Evolutionary conservation across 495 filamentous ascomycete species (phyloP), one percentile per base, ranked within the genome.

Genomic region (Entonaema liquescens): DNA sequence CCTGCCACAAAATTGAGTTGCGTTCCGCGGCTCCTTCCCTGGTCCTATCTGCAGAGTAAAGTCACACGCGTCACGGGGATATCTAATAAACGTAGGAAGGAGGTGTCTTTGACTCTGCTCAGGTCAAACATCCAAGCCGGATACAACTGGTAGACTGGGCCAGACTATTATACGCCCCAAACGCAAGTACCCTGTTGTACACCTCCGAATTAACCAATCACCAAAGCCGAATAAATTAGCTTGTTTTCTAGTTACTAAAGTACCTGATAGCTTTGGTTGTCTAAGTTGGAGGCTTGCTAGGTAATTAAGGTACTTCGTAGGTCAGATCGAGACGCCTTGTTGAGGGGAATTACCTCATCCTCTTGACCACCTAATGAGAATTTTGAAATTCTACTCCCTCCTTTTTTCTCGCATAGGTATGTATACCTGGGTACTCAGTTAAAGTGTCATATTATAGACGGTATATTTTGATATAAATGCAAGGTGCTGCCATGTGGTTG

Each of bases 11-110:
- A 3, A 60, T 15, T 33, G 9, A 55, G 8, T 33, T 68, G 49
- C 60, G 19, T 57, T 62, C 64, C 64, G 56, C 57, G 56, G 70
- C 65, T 66, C 65, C 29, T 57, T 57, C 70, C 70, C 70, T 60
- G 61, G 31, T 42, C 62, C 54, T 17, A 15, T 28, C 61, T 69
- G 65, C 57, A 62, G 31, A 55, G 29, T 17, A 59, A 26, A 71
- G 60, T 64, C 25, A 57, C 56, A 58, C 62, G 31, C 11, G 52
- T 71, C 68, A 67, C 62, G 52, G 23, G 59, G 29, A 31, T 38
- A 33, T 5, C 2, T 49, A 49, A 5, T 29, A 28, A 42, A 35
- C 44, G 36, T 15, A 19, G 25, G 38, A 60, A 23, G 25, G 50
- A 36, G 12, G 53, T 21, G 40, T 1, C n/a, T 49, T 33, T 5